Evolutionary conservation across 1,284 basidiomycete genomes (phyloP).

Genomic region (Grifola frondosa): DNA sequence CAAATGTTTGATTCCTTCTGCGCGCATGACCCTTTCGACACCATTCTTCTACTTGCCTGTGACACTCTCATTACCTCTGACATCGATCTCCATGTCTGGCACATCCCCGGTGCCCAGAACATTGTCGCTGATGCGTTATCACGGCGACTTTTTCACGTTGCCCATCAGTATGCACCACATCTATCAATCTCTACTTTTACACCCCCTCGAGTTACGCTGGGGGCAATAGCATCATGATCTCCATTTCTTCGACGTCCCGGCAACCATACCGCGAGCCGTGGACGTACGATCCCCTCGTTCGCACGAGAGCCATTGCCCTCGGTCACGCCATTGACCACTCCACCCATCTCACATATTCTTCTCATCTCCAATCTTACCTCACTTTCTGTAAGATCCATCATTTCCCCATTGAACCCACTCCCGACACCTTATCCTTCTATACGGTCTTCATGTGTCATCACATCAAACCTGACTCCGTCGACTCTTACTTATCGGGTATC

Average conservation of each 20-base stretch:
- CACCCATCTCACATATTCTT: slow-evolving; percentile 31
- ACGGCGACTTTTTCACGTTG: no score
- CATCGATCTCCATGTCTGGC: slow-evolving; percentile 26
- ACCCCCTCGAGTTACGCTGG: slow-evolving; percentile 8
- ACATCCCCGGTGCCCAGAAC: slow-evolving; percentile 27
- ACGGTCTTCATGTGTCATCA: slow-evolving; percentile 39
- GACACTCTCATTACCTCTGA: slow-evolving; percentile 22
- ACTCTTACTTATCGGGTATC: slow-evolving; percentile 43
- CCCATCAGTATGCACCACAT: no score
- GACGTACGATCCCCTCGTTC: slow-evolving; percentile 31
- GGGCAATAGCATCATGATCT: neutral
- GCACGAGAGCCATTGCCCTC: slow-evolving; percentile 33
- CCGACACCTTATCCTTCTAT: slow-evolving; percentile 37
- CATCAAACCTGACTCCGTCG: slow-evolving; percentile 38
- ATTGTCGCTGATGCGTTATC: slow-evolving; percentile 29
- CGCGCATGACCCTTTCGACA: slow-evolving; percentile 28
- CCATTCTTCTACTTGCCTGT: slow-evolving; percentile 27
- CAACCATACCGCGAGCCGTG: slow-evolving; percentile 32
- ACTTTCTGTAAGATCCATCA: slow-evolving; percentile 35
- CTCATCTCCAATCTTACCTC: slow-evolving; percentile 39
- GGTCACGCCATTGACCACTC: slow-evolving; percentile 32
- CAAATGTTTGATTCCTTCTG: slow-evolving; percentile 35
- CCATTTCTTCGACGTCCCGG: slow-evolving; percentile 9
- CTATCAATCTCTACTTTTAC: slow-evolving; percentile 1
- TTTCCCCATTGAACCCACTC: slow-evolving; percentile 33